Base-by-base conservation (phyloP, 257 asterid species). In the Mentha longifolia region DNA sequence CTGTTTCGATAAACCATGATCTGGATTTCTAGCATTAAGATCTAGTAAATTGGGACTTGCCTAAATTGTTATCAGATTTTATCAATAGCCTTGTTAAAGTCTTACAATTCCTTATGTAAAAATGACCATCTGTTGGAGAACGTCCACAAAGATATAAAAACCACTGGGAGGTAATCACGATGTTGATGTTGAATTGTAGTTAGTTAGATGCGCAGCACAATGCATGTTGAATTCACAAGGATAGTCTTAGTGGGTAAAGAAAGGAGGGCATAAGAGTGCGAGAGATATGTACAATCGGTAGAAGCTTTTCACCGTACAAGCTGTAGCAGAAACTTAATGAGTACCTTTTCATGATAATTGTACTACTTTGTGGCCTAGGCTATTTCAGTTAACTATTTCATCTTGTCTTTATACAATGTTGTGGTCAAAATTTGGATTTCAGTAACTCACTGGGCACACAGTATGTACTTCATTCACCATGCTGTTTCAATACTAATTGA, bases 401-500 rank as follows among this genome's bases (percentile, higher is more conserved):
- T 57, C 60, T 47, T 57, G 51, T 72, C 9, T 20, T 22, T 20
- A 7, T 16, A 14, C 6, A 56, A 52, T 25, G 25, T 63, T 54
- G 59, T 74, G 25, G 30, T 58, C 25, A 30, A 66, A 14, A 66
- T 65, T 46, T 45, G 11, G 25, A 47, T 66, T 58, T 51, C 33
- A 14, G 3, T 31, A 28, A 22, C 31, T 54, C 51, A 3, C 37
- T 13, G n/a, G 58, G n/a, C n/a, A 61, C 60, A 73, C 7, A 31
- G 41, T 16, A 5, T 22, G 14, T 22, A 5, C 43, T 52, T 33
- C 46, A 72, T 49, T 73, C 50, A 25, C 54, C 11, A 65, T 15
- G 25, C 13, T 5, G 2, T 56, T 39, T 68, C 71, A 60, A 59
- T 69, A 63, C 63, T 80, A 62, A 75, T 62, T 66, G 72, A 61